Percentiles rank a stretch among this genome's conserved stretches.
Conservation (phyloP, 345 rosid genomes). For the Lagerstroemia speciosa region DNA sequence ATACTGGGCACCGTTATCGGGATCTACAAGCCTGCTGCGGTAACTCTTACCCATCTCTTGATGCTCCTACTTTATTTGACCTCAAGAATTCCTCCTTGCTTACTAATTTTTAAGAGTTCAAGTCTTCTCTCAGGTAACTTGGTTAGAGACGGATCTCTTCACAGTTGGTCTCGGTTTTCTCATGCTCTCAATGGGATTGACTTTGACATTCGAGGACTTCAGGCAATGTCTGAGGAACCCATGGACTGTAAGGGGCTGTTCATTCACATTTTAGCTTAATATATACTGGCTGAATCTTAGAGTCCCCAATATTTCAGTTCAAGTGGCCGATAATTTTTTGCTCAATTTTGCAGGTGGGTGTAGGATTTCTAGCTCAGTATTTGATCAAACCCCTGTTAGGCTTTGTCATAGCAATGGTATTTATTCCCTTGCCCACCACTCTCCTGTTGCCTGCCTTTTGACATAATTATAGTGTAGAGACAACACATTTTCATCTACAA, state of each 20-base stretch:
- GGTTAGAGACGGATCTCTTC: constrained; percentile 89
- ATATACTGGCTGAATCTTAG: neutral
- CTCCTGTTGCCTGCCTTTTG: neutral
- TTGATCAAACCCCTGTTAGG: constrained; percentile 84
- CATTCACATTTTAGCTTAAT: constrained; percentile 7
- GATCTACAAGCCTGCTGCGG: constrained; percentile 83
- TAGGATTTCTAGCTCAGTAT: constrained; percentile 88
- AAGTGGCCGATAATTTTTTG: constrained; percentile 6
- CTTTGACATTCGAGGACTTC: constrained; percentile 85
- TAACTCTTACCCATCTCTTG: constrained; percentile 23
- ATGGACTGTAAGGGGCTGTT: constrained; percentile 70
- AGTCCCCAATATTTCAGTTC: constrained; percentile 4
- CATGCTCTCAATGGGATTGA: constrained; percentile 98
- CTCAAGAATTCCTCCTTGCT: neutral
- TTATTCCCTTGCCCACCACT: constrained; percentile 5
- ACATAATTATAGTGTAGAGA: neutral
- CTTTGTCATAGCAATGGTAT: constrained; percentile 73
- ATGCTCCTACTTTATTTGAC: neutral
- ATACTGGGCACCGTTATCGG: constrained; percentile 83
- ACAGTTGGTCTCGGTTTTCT: constrained; percentile 87
- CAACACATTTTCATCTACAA: neutral
- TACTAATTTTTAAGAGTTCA: constrained; percentile 9
- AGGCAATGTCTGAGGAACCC: constrained; percentile 83
- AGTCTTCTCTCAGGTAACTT: constrained; percentile 55
- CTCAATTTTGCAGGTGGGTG: constrained; percentile 71